Conservation (phyloP, 768 basidiomycete species). For the Boletus barrowsii region DNA sequence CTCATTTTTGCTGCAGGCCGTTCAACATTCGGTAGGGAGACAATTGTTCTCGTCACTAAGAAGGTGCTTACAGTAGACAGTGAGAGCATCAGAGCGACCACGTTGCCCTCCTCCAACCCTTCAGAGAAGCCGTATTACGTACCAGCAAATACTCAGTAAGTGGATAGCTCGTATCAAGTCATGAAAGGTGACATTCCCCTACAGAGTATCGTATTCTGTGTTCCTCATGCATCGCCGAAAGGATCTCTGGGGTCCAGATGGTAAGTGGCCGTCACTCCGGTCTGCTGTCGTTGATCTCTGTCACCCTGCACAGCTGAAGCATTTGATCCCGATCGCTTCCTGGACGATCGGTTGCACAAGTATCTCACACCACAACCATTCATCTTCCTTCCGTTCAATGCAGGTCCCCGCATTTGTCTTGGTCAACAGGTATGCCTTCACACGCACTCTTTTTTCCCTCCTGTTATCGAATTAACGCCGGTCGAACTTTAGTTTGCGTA, state of each 20-base stretch:
- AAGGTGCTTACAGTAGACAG: conserved; percentile 26
- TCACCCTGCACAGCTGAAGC: conserved; percentile 43
- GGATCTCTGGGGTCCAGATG: conserved; percentile 72
- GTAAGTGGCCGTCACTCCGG: conserved; percentile 27
- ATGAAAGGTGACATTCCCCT: neutral
- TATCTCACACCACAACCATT: conserved; percentile 63
- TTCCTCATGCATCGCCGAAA: conserved; percentile 63
- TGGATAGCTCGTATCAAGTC: neutral
- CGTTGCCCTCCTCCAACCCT: conserved; percentile 36
- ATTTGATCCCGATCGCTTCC: conserved; percentile 71
- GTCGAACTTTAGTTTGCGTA: conserved; percentile 44
- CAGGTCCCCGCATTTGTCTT: conserved; percentile 53
- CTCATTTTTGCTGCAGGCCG: conserved; percentile 29
- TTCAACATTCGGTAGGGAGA: conserved; percentile 44
- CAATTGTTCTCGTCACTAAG: neutral
- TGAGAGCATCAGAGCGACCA: conserved; percentile 45
- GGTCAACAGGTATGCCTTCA: conserved; percentile 42
- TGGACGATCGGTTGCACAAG: conserved; percentile 60
- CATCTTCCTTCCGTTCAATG: conserved; percentile 70
- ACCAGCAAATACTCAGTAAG: conserved; percentile 41
- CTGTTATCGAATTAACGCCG: neutral
- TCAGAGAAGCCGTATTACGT: conserved; percentile 27
- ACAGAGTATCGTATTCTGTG: conserved; percentile 48
- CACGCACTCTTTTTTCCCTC: neutral
- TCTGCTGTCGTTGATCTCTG: neutral